Evolutionary conservation across 495 filamentous ascomycete species (phyloP).

Genomic region (Aspergillus conjunctus): DNA sequence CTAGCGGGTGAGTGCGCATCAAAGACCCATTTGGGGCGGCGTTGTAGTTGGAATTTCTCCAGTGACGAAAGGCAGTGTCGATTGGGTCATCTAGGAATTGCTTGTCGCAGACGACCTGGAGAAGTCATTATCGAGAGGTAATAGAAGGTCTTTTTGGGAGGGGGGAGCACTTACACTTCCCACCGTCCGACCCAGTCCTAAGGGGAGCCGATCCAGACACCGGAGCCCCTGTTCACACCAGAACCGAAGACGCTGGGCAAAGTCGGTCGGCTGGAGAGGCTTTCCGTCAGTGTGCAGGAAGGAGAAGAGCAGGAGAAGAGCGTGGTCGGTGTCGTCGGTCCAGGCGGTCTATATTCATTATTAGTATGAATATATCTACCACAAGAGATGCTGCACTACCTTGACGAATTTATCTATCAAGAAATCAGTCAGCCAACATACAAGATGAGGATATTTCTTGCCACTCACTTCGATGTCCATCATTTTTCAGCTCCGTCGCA

Average conservation of each 20-base stretch:
- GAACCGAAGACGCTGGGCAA: constrained; percentile 4
- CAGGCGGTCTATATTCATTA: neutral
- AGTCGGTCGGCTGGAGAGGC: neutral
- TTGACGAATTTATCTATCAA: neutral
- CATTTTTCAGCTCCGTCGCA: neutral
- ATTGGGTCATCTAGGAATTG: neutral
- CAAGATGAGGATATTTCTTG: neutral
- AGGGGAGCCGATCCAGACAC: neutral
- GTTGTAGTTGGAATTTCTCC: constrained; percentile 1
- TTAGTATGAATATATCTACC: neutral
- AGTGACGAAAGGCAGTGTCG: neutral
- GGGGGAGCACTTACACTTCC: neutral
- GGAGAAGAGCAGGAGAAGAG: constrained; percentile 1
- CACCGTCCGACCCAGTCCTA: neutral
- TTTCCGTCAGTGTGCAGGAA: neutral
- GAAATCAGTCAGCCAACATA: neutral
- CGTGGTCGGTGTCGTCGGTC: constrained; percentile 12
- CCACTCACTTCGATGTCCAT: constrained; percentile 1
- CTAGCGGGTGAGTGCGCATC: constrained; percentile 9
- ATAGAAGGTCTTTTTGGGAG: neutral
- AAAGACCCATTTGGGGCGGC: constrained; percentile 8
- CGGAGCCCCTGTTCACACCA: constrained; percentile 10
- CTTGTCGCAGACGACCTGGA: constrained; percentile 8
- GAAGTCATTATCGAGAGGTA: neutral
- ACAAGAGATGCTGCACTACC: neutral